phyloP scores from a whole-genome alignment of 139 green algal genomes.

The Coelastrella sp. region DNA sequence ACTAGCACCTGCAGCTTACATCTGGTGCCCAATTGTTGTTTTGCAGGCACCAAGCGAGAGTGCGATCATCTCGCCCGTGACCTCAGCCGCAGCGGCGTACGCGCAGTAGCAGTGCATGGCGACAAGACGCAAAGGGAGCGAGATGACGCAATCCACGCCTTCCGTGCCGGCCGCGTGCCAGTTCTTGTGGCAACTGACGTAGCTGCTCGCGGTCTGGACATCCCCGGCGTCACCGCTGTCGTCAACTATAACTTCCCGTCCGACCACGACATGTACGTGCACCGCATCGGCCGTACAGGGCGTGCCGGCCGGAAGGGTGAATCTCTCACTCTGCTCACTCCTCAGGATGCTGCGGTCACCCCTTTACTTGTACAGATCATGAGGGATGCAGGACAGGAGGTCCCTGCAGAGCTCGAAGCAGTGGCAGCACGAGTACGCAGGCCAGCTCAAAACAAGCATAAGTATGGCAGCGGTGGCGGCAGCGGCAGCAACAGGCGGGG shows the following conservation, averaged over 20 bases:
- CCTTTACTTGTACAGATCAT: constrained; percentile 66
- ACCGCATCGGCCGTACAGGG: constrained; percentile 87
- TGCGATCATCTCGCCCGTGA: constrained; percentile 71
- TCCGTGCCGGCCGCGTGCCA: constrained; percentile 73
- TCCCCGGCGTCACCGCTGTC: constrained; percentile 78
- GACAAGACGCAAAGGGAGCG: constrained; percentile 89
- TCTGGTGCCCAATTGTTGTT: too few species aligned
- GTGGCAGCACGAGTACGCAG: constrained; percentile 75
- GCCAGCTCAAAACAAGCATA: constrained; percentile 25
- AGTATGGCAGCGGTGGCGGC: constrained; percentile 19
- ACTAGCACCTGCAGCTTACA: too few species aligned
- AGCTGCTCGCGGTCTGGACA: constrained; percentile 89
- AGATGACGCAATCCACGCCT: constrained; percentile 80
- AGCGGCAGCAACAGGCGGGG: neutral
- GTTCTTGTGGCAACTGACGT: constrained; percentile 94
- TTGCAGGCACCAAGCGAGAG: constrained; percentile 76
- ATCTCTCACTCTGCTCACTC: constrained; percentile 71
- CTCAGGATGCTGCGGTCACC: constrained; percentile 58
- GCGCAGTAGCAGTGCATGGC: constrained; percentile 78
- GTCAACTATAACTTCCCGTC: constrained; percentile 93
- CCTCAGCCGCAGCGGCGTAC: constrained; percentile 3
- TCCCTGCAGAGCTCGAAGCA: constrained; percentile 63
- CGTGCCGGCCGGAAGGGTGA: constrained; percentile 75
- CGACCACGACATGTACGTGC: constrained; percentile 91
- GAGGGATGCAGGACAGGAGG: constrained; percentile 62